Percentiles rank a stretch among this genome's conserved stretches.
These are phyloP conservation scores for Apiospora arundinis DNA, from an alignment of 2,329 filamentous ascomycete genomes.

Conservation along the genomic window DNA sequence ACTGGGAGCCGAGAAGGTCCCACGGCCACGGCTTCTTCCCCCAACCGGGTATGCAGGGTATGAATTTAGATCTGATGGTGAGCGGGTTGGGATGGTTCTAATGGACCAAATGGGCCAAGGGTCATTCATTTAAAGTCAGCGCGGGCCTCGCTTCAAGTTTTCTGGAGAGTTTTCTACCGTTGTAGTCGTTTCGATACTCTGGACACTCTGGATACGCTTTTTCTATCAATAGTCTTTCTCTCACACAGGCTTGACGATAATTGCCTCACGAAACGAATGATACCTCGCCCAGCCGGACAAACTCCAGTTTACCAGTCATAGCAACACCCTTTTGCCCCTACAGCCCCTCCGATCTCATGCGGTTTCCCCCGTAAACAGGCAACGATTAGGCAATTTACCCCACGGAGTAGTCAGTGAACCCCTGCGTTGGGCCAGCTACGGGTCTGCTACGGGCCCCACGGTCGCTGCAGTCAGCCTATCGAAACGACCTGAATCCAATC, in stretches of 20 bases:
- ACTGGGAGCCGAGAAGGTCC: constrained; percentile 8
- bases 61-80: not conserved
- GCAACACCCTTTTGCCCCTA: not conserved
- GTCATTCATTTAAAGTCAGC: not conserved
- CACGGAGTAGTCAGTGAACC: constrained; percentile 3
- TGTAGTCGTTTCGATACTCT: not conserved
- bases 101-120: not conserved
- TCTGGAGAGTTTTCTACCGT: constrained; percentile 4
- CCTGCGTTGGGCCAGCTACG: not conserved
- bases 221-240: constrained; percentile 19
- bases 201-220: too few species aligned
- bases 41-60: constrained; percentile 9
- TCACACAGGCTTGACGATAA: constrained; percentile 2
- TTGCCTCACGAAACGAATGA: constrained; percentile 8
- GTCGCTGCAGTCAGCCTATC: not conserved
- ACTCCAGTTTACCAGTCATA: constrained; percentile 6
- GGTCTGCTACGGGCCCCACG: not conserved
- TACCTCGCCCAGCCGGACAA: not conserved
- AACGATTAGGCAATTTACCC: constrained; percentile 3
- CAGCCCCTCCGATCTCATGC: constrained; percentile 3
- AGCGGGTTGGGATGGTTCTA: not conserved
- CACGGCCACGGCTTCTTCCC: not conserved
- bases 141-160: not conserved
- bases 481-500: constrained; percentile 20
- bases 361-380: constrained; percentile 4